Percentiles rank a stretch among this genome's conserved stretches.
phyloP scores from a whole-genome alignment of 2,329 filamentous ascomycete genomes.

The Alternaria rosae region DNA sequence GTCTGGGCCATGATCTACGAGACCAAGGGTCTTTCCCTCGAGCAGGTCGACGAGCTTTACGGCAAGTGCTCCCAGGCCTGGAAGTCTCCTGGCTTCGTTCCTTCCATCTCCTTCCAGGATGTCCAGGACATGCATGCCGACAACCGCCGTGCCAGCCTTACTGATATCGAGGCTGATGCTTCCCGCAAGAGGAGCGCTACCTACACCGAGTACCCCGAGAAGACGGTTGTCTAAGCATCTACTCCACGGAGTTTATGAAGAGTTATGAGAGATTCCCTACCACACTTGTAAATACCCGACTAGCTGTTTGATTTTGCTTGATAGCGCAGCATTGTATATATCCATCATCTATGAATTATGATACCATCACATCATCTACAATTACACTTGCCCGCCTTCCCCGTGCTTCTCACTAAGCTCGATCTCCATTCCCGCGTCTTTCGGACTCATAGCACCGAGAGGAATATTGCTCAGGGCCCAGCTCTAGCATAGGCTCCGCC shows the following conservation, averaged over 20 bases:
- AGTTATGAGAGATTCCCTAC: background rate
- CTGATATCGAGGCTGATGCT: constrained; percentile 42
- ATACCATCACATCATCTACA: background rate
- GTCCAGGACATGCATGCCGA: constrained; percentile 39
- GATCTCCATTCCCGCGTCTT: background rate
- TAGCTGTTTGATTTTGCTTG: background rate
- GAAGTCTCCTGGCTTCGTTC: constrained; percentile 73
- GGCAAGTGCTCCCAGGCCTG: constrained; percentile 74
- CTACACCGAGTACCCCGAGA: constrained; percentile 36
- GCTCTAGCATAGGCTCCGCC: background rate
- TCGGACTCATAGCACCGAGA: background rate
- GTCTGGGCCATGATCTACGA: constrained; percentile 79
- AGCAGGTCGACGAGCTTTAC: constrained; percentile 83
- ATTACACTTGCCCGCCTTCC: background rate
- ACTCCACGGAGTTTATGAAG: background rate
- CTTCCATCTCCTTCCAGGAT: constrained; percentile 53
- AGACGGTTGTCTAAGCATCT: constrained; percentile 16
- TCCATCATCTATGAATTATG: constrained; percentile 4
- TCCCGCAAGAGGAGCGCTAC: constrained; percentile 44
- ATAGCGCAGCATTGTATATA: background rate
- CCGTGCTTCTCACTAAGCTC: background rate
- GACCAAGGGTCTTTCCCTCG: constrained; percentile 78
- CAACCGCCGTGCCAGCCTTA: constrained; percentile 41
- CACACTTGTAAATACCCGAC: background rate
- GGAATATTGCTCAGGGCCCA: background rate